Conservation (phyloP, 768 basidiomycete species). For the Tricholoma bakamatsutake region DNA sequence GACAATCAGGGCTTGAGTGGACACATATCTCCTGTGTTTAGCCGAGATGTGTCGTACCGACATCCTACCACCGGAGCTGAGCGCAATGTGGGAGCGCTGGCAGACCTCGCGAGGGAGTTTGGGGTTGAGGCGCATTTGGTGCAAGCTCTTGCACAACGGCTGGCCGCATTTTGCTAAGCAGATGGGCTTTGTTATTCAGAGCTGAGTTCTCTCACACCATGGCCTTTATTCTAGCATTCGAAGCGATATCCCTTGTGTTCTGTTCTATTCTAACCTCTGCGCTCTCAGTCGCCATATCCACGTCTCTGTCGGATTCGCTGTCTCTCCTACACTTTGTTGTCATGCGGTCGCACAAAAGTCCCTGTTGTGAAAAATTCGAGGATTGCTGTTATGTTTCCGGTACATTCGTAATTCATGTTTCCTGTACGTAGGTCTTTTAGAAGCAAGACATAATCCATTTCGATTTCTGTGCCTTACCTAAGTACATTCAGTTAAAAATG, state of each 20-base stretch:
- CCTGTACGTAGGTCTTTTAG: neutral
- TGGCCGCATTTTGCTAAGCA: slow-evolving; percentile 25
- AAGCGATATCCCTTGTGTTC: slow-evolving; percentile 4
- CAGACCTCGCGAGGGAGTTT: slow-evolving; percentile 65
- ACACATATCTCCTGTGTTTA: slow-evolving; percentile 8
- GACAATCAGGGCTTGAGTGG: slow-evolving; percentile 12
- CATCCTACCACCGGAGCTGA: slow-evolving; percentile 9
- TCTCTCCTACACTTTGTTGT: neutral
- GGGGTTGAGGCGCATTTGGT: slow-evolving; percentile 67
- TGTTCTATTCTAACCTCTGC: neutral
- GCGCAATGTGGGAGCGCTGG: slow-evolving; percentile 26
- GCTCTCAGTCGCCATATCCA: neutral
- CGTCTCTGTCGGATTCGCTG: neutral
- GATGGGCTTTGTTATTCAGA: neutral
- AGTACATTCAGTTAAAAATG: too few relatives aligned
- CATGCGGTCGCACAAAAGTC: slow-evolving; percentile 2
- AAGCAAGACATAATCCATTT: neutral
- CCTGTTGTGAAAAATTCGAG: slow-evolving; percentile 8
- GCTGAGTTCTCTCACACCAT: slow-evolving; percentile 6
- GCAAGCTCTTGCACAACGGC: slow-evolving; percentile 59
- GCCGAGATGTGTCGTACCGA: slow-evolving; percentile 6
- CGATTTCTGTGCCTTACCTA: too few relatives aligned
- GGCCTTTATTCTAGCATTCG: slow-evolving; percentile 1
- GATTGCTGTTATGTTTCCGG: neutral
- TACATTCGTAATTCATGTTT: slow-evolving; percentile 3